Evolutionary conservation across 1,139 yeast species (phyloP), one percentile per base, ranked within the genome.

Genomic region (Pneumocystis oryctolagi): DNA sequence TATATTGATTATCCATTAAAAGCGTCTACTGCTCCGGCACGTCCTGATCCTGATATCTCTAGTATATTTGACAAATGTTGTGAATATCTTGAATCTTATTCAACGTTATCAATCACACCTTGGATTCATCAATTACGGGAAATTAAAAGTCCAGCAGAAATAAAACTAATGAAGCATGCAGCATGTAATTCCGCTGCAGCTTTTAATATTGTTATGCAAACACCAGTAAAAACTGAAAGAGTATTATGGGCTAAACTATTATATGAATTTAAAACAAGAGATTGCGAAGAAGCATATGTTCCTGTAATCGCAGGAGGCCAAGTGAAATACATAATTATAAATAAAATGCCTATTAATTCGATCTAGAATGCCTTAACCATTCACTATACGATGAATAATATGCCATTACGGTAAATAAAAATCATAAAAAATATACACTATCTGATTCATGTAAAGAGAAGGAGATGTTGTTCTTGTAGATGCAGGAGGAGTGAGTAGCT

Each of bases 261-360:
- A 66, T 88, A 88, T 72, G 81, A 84, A 69, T 90, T 92, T 73
- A 82, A 87, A 8, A 78, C 82, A 61, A 89, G 90, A 34, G 98
- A 98, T 0, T 89, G 97, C 73, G 95, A 89, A 66, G 82, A 86
- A 59, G 97, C 97, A 0, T 94, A 94, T 71, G 82, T 90, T 37
- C 97, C 99, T 0, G 99, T 94, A 9, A 95, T 94, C 8, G 99
- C 97, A 1, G 87, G 96, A 58, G 98, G 98, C 3, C 67, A 1
- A 60, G 67, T 65, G 62, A 16, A 5, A 6, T 31, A 2, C 14
- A 53, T 32, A 18, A 16, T n/a, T 16, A 39, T 53, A 30, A 14
- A 12, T 18, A 20, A 56, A 20, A 6, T 18, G 9, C 5, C 16
- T 42, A 16, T 18, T 62, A 35, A 57, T 62, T 40, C 25, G 34